Conservation (phyloP, 345 rosid species). For the Gynandropsis gynandra region DNA sequence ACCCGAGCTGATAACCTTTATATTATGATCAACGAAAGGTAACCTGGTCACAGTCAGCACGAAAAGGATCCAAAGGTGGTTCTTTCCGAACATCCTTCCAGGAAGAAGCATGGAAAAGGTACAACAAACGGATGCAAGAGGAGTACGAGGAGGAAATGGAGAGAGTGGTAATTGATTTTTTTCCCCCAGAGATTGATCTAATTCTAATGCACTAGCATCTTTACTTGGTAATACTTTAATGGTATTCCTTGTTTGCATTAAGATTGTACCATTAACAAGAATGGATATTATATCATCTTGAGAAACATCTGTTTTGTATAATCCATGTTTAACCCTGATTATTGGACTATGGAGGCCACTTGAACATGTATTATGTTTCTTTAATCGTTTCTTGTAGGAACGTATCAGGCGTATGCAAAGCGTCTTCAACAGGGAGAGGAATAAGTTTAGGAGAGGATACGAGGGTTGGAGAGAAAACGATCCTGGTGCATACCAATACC, state of each 20-base stretch:
- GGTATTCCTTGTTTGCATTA: background rate
- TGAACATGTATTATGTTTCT: slow-evolving; percentile 7
- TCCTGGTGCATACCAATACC: slow-evolving; percentile 48
- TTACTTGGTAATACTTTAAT: no score
- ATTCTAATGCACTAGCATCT: no score
- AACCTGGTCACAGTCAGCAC: slow-evolving; percentile 51
- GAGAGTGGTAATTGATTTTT: slow-evolving; percentile 57
- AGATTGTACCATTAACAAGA: slow-evolving; percentile 2
- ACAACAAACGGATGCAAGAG: slow-evolving; percentile 83
- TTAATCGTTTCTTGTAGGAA: slow-evolving; percentile 43
- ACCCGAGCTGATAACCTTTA: slow-evolving; percentile 24
- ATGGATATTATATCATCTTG: background rate
- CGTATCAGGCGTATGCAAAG: slow-evolving; percentile 96
- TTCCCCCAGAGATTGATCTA: background rate
- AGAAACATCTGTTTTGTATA: background rate
- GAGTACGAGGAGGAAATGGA: slow-evolving; percentile 95
- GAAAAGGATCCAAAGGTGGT: slow-evolving; percentile 40
- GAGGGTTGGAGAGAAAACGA: slow-evolving; percentile 82
- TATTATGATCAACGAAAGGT: slow-evolving; percentile 35
- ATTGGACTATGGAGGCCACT: slow-evolving; percentile 3
- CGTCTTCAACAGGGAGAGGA: slow-evolving; percentile 88
- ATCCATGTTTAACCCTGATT: background rate
- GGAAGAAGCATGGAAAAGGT: slow-evolving; percentile 88
- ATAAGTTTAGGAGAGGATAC: slow-evolving; percentile 55
- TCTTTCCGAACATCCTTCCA: slow-evolving; percentile 69